Conservation (phyloP, 192 early-diverging fungal genomes). For the Backusella liffmaniae region DNA sequence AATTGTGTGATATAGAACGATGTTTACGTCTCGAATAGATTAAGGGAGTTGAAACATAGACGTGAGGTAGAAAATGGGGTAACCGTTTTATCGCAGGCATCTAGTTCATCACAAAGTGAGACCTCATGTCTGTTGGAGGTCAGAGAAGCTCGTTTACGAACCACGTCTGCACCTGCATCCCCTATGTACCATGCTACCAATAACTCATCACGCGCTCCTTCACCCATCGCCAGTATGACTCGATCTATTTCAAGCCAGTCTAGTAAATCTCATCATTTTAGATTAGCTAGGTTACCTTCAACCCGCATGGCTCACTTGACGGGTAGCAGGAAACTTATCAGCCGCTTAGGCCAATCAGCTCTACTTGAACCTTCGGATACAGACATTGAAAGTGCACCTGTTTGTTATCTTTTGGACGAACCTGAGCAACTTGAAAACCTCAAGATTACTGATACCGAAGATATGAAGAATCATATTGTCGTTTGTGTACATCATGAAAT, state of each 20-base stretch:
- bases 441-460: slow-evolving; percentile 19
- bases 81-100: background rate
- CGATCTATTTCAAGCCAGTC: background rate
- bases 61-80: background rate
- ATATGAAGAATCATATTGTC: slow-evolving; percentile 38
- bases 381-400: background rate
- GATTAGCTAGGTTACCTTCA: slow-evolving; percentile 11
- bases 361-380: slow-evolving; percentile 3
- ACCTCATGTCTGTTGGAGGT: background rate
- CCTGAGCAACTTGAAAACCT: slow-evolving; percentile 20
- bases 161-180: background rate
- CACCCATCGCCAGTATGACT: background rate
- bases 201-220: background rate
- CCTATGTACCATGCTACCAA: background rate
- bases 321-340: slow-evolving; percentile 24
- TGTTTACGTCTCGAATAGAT: background rate
- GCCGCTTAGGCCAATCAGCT: background rate
- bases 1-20: background rate
- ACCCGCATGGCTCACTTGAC: slow-evolving; percentile 23
- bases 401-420: slow-evolving; percentile 24
- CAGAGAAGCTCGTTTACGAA: background rate
- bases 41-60: background rate
- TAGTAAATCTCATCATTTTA: slow-evolving; percentile 11
- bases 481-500: slow-evolving; percentile 44
- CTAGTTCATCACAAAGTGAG: background rate